A percentile compares a stretch with the other conserved stretches of the same genome.
phyloP scores from a whole-genome alignment of 768 basidiomycete genomes.

The Tylopilus rubrobrunneus region DNA sequence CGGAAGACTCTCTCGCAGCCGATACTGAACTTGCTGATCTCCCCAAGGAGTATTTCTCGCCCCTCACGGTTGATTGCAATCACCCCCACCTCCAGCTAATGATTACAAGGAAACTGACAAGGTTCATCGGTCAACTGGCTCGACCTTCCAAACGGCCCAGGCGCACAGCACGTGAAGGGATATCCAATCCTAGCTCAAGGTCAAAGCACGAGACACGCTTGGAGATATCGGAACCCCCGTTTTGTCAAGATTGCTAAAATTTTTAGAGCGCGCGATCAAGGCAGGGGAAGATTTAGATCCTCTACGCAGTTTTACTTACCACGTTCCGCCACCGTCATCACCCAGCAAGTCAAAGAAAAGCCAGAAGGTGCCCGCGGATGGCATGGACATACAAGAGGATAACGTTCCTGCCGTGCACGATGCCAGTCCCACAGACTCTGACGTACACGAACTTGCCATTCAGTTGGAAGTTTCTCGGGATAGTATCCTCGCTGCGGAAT shows the following conservation, averaged over 20 bases:
- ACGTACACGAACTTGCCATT: conserved; percentile 49
- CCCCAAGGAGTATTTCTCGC: conserved; percentile 61
- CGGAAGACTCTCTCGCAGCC: conserved; percentile 66
- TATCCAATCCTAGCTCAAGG: conserved; percentile 28
- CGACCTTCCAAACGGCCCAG: conserved; percentile 66
- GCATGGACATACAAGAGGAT: conserved; percentile 2
- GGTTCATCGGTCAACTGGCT: conserved; percentile 62
- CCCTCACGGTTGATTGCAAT: conserved; percentile 51
- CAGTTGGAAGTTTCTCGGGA: conserved; percentile 62
- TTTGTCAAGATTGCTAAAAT: conserved; percentile 65
- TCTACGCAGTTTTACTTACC: conserved; percentile 41
- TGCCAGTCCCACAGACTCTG: conserved; percentile 34
- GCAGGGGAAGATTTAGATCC: conserved; percentile 74
- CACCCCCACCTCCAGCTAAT: conserved; percentile 57
- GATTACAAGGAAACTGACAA: conserved; percentile 64
- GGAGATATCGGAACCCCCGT: conserved; percentile 62
- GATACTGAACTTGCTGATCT: conserved; percentile 51
- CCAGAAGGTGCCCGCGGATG: conserved; percentile 29
- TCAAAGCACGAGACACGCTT: conserved; percentile 55
- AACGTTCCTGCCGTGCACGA: conserved; percentile 3
- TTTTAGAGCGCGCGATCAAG: conserved; percentile 75
- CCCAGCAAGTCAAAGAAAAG: conserved; percentile 47
- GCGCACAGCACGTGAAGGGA: conserved; percentile 37
- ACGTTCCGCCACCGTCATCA: conserved; percentile 30
- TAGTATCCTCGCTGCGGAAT: conserved; percentile 80